phyloP scores from a whole-genome alignment of 768 basidiomycete species.

The Lactarius hengduanensis region DNA sequence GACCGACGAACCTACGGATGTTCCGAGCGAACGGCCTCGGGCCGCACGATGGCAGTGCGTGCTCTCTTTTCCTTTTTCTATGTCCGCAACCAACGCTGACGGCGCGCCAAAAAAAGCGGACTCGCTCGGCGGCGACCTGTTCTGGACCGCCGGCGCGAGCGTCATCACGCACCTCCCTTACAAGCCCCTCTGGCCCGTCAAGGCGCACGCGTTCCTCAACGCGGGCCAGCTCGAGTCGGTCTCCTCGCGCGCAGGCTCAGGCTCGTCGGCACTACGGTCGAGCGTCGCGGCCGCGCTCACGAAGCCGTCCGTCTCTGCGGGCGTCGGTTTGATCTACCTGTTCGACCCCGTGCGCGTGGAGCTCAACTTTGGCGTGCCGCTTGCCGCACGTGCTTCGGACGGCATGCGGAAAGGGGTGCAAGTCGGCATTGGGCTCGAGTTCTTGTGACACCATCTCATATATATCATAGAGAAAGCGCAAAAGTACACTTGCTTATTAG shows the following conservation, averaged over 20 bases:
- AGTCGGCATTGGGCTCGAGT: slow-evolving; percentile 79
- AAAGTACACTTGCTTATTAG: slow-evolving; percentile 21
- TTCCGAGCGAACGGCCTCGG: slow-evolving; percentile 79
- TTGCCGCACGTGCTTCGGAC: slow-evolving; percentile 67
- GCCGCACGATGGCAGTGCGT: slow-evolving; percentile 67
- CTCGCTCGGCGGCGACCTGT: slow-evolving; percentile 79
- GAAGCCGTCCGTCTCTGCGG: slow-evolving; percentile 72
- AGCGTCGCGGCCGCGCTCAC: slow-evolving; percentile 42
- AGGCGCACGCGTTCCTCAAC: slow-evolving; percentile 78
- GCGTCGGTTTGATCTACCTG: slow-evolving; percentile 79
- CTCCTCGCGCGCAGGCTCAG: slow-evolving; percentile 38
- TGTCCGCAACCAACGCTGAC: no score
- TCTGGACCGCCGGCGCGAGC: slow-evolving; percentile 75
- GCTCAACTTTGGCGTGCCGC: slow-evolving; percentile 82
- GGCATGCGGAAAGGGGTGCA: slow-evolving; percentile 68
- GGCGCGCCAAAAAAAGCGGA: slow-evolving; percentile 59
- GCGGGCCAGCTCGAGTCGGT: slow-evolving; percentile 65
- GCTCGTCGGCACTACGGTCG: slow-evolving; percentile 33
- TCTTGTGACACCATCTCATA: slow-evolving; percentile 44
- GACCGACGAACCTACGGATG: slow-evolving; percentile 78
- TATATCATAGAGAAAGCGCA: not conserved
- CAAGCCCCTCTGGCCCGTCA: slow-evolving; percentile 82
- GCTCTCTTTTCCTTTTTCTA: slow-evolving; percentile 1
- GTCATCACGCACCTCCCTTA: slow-evolving; percentile 70
- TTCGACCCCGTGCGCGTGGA: slow-evolving; percentile 86